These are phyloP conservation scores for Aspergillus japonicus DNA, from an alignment of 2,329 filamentous ascomycete genomes.

Conservation along the genomic window DNA sequence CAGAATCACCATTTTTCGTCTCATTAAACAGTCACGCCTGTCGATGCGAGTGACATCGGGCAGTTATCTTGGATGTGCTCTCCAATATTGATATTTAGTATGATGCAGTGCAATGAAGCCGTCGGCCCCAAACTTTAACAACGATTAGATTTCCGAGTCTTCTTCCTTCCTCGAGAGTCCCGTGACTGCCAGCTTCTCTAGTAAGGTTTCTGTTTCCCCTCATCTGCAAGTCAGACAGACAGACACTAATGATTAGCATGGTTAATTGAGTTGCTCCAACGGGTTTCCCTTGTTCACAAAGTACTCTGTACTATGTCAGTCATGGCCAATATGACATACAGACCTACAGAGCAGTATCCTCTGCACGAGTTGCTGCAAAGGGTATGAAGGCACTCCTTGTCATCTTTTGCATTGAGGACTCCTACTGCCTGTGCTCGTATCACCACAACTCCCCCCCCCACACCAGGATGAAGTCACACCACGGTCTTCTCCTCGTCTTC, in stretches of 20 bases:
- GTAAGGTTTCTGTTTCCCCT: neutral
- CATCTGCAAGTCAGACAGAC: neutral
- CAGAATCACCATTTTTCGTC: too few species aligned
- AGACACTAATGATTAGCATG: neutral
- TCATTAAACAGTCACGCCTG: too few species aligned
- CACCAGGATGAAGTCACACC: neutral
- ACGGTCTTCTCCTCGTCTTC: conserved; percentile 11
- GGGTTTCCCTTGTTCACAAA: too few species aligned
- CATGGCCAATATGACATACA: neutral
- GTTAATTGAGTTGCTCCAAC: too few species aligned
- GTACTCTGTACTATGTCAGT: neutral
- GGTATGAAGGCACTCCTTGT: neutral
- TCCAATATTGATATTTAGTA: too few species aligned
- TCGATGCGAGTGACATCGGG: too few species aligned
- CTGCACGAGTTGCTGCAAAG: neutral
- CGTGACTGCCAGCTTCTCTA: neutral
- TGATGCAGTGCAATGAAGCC: neutral
- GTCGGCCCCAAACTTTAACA: neutral
- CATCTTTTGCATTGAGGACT: neutral
- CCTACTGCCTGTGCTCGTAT: neutral
- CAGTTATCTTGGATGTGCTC: too few species aligned
- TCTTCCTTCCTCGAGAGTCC: neutral
- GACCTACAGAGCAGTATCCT: neutral
- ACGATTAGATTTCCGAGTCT: neutral
- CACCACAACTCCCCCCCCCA: neutral